Base-by-base conservation (phyloP, 2,329 filamentous ascomycete species). In the Calonectria crousiana region DNA sequence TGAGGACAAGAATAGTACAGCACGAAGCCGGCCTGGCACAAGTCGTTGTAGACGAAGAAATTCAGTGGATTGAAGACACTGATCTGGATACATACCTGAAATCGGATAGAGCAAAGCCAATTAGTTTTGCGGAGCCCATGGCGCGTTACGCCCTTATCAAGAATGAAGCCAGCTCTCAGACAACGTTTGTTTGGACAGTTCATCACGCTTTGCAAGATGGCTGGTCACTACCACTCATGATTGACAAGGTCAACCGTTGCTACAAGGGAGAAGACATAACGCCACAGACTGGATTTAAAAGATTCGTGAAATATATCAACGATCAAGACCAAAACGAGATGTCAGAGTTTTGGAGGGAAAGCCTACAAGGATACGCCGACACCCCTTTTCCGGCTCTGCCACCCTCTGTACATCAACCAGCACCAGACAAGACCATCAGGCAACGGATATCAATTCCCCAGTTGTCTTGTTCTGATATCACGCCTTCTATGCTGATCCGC, bases 1-100 rank as follows among this genome's bases (percentile, higher is more conserved):
- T 89, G 14, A 84, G 88, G 4, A 87, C 88, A 0, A 84, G 88
- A 51, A 87, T 90, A 56, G 82, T 88, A 0, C 86, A 89, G 32
- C 81, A 86, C 5, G 8, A 56, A 79, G 84, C 0, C 78, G 80
- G 1, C 77, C 81, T 11, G 87, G 87, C 87, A 65, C 88, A 89
- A 73, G 85, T 87, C 0, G 85, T 89, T 9, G 73, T 88, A 41
- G 82, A 83, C 28, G 82, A 85, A 36, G 78, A 79, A 14, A 83
- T 86, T n/a, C 70, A 81, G 44, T 84, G 84, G 81, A 32, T 44
- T 0, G 16, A 49, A 3, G 52, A 67, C 4, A 38, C 10, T n/a
- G 80, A 79, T 4, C 76, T 88, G 1, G 80, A 83, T 18, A 75
- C 79, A 6, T 87, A 87, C 71, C 77, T 88, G 0, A 16, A 47